A percentile compares a stretch with the other conserved stretches of the same genome.
Conservation (phyloP, 192 early-diverging fungal genomes). For the Oehlia diaphana region DNA sequence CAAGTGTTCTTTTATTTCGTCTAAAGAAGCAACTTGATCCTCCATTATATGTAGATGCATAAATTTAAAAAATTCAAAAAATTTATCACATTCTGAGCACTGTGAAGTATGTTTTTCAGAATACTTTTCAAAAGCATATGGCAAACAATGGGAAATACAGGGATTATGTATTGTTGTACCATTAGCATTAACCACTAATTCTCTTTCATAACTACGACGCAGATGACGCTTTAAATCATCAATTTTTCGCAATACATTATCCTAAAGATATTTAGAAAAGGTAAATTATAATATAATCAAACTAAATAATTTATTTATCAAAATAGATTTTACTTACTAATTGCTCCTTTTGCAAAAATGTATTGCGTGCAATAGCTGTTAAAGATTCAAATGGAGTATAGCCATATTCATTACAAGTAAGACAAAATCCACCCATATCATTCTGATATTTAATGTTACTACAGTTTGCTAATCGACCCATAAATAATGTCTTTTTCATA, state of each 20-base stretch:
- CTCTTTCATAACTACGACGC: neutral
- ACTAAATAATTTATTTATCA: neutral
- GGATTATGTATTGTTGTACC: neutral
- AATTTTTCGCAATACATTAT: neutral
- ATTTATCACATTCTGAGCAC: neutral
- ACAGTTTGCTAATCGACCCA: neutral
- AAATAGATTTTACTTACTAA: neutral
- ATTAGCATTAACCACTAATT: neutral
- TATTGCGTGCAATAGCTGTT: neutral
- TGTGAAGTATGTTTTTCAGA: neutral
- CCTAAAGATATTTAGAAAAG: neutral
- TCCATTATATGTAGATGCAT: too few relatives aligned
- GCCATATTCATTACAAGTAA: conserved; percentile 8
- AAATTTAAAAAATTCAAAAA: conserved; percentile 10
- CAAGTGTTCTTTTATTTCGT: too few relatives aligned
- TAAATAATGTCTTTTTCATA: neutral
- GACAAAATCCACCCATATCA: neutral
- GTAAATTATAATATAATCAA: neutral
- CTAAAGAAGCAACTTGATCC: too few relatives aligned
- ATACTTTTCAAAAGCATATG: neutral
- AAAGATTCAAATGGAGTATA: neutral
- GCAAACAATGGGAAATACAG: neutral
- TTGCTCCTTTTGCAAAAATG: neutral
- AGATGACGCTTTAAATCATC: neutral
- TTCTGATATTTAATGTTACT: neutral